Conservation (phyloP, 176 grass and related monocot genomes). For the Zoysia pacifica region DNA sequence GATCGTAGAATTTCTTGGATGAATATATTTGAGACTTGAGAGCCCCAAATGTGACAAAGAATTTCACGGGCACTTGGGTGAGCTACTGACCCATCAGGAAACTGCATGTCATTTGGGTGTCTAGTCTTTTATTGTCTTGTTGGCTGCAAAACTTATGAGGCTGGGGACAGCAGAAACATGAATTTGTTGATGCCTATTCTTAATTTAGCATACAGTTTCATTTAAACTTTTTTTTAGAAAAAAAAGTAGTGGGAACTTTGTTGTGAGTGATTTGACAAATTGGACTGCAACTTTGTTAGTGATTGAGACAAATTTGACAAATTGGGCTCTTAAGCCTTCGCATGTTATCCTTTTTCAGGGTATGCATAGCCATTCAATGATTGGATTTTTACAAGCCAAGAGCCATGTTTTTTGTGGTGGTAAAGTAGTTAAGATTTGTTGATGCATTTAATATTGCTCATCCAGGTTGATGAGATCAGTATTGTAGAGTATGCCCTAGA, state of each 20-base stretch:
- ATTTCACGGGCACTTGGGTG: background rate
- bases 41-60: too few species aligned
- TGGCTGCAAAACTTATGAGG: background rate
- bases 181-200: background rate
- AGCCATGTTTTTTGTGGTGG: background rate
- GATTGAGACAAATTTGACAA: background rate
- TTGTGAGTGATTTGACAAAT: background rate
- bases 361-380: background rate
- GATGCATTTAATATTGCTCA: background rate
- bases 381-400: conserved; percentile 24
- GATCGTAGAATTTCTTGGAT: too few species aligned
- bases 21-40: too few species aligned
- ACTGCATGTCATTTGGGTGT: background rate
- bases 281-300: background rate
- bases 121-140: background rate
- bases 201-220: background rate
- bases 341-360: too few species aligned
- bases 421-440: background rate
- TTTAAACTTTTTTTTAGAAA: background rate
- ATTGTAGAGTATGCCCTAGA: background rate
- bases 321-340: too few species aligned
- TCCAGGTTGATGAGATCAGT: background rate
- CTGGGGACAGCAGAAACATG: background rate
- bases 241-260: background rate
- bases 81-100: background rate